Base-by-base conservation (phyloP, 208 protist species). In the Wallacemonas rigidus region DNA sequence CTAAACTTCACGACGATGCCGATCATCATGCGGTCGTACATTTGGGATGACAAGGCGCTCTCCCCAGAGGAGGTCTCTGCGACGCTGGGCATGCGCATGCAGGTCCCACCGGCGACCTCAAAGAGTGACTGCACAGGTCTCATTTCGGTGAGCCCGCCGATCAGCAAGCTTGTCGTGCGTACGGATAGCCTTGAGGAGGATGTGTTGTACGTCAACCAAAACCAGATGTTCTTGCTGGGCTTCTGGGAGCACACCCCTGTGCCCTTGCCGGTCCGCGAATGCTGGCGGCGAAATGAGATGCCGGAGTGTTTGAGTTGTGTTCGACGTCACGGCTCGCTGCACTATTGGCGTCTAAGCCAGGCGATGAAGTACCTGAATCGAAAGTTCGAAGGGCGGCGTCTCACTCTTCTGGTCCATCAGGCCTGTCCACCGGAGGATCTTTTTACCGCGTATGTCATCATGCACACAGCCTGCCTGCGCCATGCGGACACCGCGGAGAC, bases 1-100 rank as follows among this genome's bases (percentile, higher is more conserved):
- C 69, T 95, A 2, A 95, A 95, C 70, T 80, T 80, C 39, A 87
- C 83, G 2, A 92, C 87, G 7, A 86, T 90, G 69, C 72, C 76
- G 9, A 71, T 95, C 11, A 69, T 95, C 15, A 72, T 91, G 45
- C 77, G 75, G 2, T 76, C 75, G 3, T 95, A 86, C 62, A 55
- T 89, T 11, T 74, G 74, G 17, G 75, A 77, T 35, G 60, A 79
- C n/a, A 62, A 75, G 44, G 76, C 83, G 35, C 79, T 85, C 47
- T 85, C 86, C 8, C 87, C 90, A 62, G 36, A 79, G n/a, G 82
- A 92, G 26, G 77, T 93, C 35, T 89, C 83, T 2, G 71, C 81
- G 0, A 43, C 79, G 41, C 80, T 93, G 26, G 90, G 90, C 0
- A 72, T 88, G 65, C 76, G 80, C 62, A 90, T 90, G 85, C 62